phyloP scores from a whole-genome alignment of 306 rosid genomes.

The Cicer judaicum region DNA sequence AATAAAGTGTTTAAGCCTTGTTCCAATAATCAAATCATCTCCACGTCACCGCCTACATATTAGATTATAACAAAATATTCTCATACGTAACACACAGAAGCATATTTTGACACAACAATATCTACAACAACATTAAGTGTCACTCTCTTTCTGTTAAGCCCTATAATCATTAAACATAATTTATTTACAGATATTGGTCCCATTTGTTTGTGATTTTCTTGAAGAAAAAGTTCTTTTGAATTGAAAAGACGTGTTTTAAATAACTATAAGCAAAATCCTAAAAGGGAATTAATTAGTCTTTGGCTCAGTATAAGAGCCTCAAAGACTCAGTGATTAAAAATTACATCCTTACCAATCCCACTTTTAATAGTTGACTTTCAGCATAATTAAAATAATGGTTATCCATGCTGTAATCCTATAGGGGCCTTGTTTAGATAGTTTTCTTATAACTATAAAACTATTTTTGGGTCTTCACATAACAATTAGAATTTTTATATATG shows the following conservation, averaged over 20 bases:
- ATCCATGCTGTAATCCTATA: not conserved
- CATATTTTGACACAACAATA: not conserved
- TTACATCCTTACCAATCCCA: slow-evolving; percentile 14
- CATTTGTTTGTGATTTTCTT: slow-evolving; percentile 15
- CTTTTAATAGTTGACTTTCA: slow-evolving; percentile 15
- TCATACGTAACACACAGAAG: not conserved
- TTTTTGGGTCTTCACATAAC: not conserved
- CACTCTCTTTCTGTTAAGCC: not conserved
- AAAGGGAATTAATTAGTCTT: not conserved
- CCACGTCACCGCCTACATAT: not conserved
- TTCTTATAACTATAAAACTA: not conserved
- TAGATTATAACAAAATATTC: slow-evolving; percentile 35
- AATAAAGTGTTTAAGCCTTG: not conserved
- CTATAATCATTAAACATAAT: not conserved
- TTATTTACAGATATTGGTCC: slow-evolving; percentile 13
- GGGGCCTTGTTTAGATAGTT: not conserved
- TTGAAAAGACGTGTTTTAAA: no score
- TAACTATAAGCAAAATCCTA: no score
- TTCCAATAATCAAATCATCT: slow-evolving; percentile 13
- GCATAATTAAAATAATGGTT: slow-evolving; percentile 12
- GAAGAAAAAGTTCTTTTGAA: not conserved
- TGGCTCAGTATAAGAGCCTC: not conserved
- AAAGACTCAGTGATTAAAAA: not conserved
- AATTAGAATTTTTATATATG: slow-evolving; percentile 9
- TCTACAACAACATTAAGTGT: slow-evolving; percentile 8